Percentiles rank a stretch among this genome's conserved stretches.
phyloP scores from a whole-genome alignment of 2,329 filamentous ascomycete genomes.

The Verticillium dahliae region DNA sequence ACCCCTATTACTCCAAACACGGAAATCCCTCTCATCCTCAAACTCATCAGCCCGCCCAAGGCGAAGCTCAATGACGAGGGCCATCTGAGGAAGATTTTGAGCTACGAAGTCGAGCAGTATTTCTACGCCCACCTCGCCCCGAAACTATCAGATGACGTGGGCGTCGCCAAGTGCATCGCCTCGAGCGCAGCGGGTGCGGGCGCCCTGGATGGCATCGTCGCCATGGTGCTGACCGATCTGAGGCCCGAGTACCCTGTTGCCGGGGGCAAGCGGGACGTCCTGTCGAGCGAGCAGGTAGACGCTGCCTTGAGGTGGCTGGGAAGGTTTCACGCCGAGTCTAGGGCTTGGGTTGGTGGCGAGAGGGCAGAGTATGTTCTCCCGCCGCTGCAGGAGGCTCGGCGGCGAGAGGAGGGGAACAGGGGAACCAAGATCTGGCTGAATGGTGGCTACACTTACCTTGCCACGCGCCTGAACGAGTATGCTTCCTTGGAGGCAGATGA shows the following conservation, averaged over 20 bases:
- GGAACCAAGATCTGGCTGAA: constrained; percentile 48
- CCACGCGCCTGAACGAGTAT: constrained; percentile 54
- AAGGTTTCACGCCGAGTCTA: constrained; percentile 49
- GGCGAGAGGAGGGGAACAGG: constrained; percentile 18
- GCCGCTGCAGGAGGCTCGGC: constrained; percentile 46
- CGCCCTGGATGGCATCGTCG: constrained; percentile 31
- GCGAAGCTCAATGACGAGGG: constrained; percentile 42
- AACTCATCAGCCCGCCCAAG: constrained; percentile 50
- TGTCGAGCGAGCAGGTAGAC: constrained; percentile 40
- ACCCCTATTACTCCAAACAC: constrained; percentile 25
- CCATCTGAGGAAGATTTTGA: constrained; percentile 58
- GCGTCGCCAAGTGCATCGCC: constrained; percentile 43
- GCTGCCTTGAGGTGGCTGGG: constrained; percentile 58
- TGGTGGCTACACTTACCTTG: constrained; percentile 63
- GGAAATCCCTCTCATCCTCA: constrained; percentile 43
- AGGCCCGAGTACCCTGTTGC: constrained; percentile 45
- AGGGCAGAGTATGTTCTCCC: constrained; percentile 38
- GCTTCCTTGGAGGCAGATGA: constrained; percentile 34
- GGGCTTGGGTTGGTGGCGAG: constrained; percentile 26
- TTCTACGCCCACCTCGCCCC: constrained; percentile 56
- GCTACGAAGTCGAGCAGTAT: constrained; percentile 60
- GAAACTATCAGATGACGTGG: constrained; percentile 29
- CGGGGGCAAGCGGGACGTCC: constrained; percentile 42
- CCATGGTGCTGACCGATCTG: constrained; percentile 53
- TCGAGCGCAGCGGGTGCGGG: constrained; percentile 30